These are phyloP conservation scores for Cladosporium sp. DNA, from an alignment of 2,329 filamentous ascomycete genomes.

Conservation along the genomic window DNA sequence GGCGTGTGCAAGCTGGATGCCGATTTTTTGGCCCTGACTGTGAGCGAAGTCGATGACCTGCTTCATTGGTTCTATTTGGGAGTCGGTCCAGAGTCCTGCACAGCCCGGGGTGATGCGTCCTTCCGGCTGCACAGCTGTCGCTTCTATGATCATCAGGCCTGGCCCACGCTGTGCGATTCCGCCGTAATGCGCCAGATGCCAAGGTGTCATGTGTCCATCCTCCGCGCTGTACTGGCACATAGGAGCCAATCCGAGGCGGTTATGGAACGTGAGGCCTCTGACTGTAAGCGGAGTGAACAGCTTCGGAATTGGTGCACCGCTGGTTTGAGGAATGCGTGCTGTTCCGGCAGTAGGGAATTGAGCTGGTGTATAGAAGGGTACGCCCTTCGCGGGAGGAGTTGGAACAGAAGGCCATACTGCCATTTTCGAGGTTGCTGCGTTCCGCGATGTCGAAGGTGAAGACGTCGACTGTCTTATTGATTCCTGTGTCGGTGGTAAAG, in stretches of 20 bases:
- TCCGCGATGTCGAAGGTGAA: no score
- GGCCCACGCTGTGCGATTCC: slow-evolving; percentile 73
- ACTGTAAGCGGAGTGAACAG: slow-evolving; percentile 56
- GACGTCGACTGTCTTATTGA: no score
- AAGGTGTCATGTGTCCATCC: slow-evolving; percentile 67
- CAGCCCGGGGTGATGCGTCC: slow-evolving; percentile 81
- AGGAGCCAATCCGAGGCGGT: slow-evolving; percentile 61
- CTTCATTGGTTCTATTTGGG: slow-evolving; percentile 68
- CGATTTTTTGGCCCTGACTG: slow-evolving; percentile 69
- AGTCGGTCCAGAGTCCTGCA: slow-evolving; percentile 75
- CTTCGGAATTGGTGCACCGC: slow-evolving; percentile 51
- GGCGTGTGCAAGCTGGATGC: slow-evolving; percentile 76
- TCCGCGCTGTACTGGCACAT: slow-evolving; percentile 65
- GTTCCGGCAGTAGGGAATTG: slow-evolving; percentile 46
- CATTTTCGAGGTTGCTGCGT: no score
- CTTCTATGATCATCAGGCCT: slow-evolving; percentile 71
- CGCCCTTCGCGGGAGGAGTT: slow-evolving; percentile 33
- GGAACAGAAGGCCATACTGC: neutral
- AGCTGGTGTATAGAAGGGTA: slow-evolving; percentile 46
- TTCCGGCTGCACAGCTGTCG: slow-evolving; percentile 68
- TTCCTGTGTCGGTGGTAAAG: no score
- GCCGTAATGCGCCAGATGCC: slow-evolving; percentile 31
- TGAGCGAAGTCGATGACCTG: slow-evolving; percentile 73
- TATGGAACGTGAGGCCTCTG: slow-evolving; percentile 58
- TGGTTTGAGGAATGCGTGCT: slow-evolving; percentile 42